phyloP scores from a whole-genome alignment of 805 yeast genomes.

The Myxozyma nipponensis region DNA sequence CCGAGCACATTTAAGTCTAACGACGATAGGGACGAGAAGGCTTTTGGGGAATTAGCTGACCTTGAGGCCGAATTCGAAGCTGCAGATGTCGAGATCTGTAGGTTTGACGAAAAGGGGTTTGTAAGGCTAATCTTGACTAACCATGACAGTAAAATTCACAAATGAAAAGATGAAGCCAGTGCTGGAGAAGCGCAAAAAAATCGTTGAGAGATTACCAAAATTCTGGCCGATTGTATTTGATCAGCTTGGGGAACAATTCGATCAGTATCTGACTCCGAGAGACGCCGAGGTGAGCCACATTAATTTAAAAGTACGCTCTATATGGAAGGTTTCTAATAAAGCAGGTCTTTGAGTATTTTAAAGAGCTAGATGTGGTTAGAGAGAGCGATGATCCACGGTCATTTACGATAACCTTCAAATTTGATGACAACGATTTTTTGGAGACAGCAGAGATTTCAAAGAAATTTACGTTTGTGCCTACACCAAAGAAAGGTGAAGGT shows the following conservation, averaged over 20 bases:
- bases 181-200: conserved; percentile 53
- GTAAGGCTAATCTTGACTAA: not conserved
- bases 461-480: conserved; percentile 42
- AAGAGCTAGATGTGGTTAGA: conserved; percentile 40
- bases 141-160: conserved; percentile 20
- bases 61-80: conserved; percentile 30
- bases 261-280: conserved; percentile 69
- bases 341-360: conserved; percentile 52
- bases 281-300: conserved; percentile 51
- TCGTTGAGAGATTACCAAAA: conserved; percentile 55
- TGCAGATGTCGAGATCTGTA: conserved; percentile 32
- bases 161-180: conserved; percentile 49
- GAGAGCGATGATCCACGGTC: conserved; percentile 48
- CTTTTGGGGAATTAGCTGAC: conserved; percentile 28
- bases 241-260: conserved; percentile 71
- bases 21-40: conserved; percentile 1
- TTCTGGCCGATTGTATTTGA: conserved; percentile 89
- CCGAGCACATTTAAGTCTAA: too few species aligned
- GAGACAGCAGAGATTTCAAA: conserved; percentile 60
- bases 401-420: conserved; percentile 58
- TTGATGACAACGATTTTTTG: conserved; percentile 50
- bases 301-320: not conserved
- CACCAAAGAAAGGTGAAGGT: conserved; percentile 17
- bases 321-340: not conserved
- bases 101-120: conserved; percentile 12